phyloP scores from a whole-genome alignment of 148 eudicot species.

The Limonium bicolor region DNA sequence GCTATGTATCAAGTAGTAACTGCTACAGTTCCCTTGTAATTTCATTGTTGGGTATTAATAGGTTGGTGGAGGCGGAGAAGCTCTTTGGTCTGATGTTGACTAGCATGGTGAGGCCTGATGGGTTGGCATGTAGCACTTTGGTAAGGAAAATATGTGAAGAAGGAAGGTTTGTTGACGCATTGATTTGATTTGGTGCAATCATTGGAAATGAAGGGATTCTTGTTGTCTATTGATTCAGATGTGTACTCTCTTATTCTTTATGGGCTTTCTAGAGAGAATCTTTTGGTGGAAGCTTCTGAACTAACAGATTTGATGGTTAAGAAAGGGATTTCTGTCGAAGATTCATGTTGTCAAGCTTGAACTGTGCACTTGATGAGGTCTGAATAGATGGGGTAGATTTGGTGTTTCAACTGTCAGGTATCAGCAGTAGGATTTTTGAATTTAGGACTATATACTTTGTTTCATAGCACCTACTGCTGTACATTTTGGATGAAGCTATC shows the following conservation, averaged over 20 bases:
- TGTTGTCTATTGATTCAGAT: constrained; percentile 42
- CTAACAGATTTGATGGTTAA: constrained; percentile 27
- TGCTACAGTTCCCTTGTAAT: constrained; percentile 55
- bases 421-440: too few relatives aligned
- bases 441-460: too few relatives aligned
- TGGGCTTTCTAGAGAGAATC: constrained; percentile 37
- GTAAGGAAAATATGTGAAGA: constrained; percentile 28
- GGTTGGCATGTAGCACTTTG: constrained; percentile 40
- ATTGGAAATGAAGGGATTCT: constrained; percentile 29
- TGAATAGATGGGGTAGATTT: too few relatives aligned
- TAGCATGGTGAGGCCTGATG: constrained; percentile 41
- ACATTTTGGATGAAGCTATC: too few relatives aligned
- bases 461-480: too few relatives aligned
- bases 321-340: constrained; percentile 25
- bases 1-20: constrained; percentile 25
- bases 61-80: constrained; percentile 44
- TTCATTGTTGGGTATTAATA: constrained; percentile 26
- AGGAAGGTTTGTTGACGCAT: constrained; percentile 51
- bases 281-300: constrained; percentile 30
- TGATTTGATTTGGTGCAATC: constrained; percentile 23
- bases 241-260: constrained; percentile 38
- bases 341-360: constrained; percentile 13
- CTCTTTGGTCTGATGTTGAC: constrained; percentile 49
- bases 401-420: too few relatives aligned
- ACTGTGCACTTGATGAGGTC: too few relatives aligned